Evolutionary conservation across 441 rosid species (phyloP).

Genomic region (Gossypium gossypioides): DNA sequence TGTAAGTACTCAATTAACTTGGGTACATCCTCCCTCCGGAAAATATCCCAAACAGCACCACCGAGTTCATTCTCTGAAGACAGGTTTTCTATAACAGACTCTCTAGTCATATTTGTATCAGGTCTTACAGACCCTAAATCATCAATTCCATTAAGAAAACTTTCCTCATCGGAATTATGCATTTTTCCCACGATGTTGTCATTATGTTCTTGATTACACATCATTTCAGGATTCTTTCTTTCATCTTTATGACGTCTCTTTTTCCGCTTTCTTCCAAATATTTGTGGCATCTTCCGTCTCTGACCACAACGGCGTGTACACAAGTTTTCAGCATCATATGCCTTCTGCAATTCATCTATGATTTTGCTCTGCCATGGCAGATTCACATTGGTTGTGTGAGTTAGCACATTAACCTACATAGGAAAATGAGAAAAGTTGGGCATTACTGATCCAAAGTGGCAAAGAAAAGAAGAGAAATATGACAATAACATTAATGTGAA

Average conservation of each 20-base stretch:
- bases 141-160: constrained; percentile 10
- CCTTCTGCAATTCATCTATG: constrained; percentile 20
- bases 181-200: background rate
- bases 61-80: constrained; percentile 19
- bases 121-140: constrained; percentile 7
- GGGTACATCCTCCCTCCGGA: constrained; percentile 35
- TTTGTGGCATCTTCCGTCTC: constrained; percentile 10
- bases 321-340: constrained; percentile 20
- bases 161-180: background rate
- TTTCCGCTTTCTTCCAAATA: constrained; percentile 12
- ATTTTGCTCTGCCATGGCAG: constrained; percentile 20
- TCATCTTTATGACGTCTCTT: constrained; percentile 16
- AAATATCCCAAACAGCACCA: constrained; percentile 40
- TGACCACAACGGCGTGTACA: constrained; percentile 3
- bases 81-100: constrained; percentile 15
- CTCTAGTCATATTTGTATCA: constrained; percentile 4
- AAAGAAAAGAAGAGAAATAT: background rate
- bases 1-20: constrained; percentile 21
- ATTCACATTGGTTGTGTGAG: constrained; percentile 29
- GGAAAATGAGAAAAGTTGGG: background rate
- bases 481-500: background rate
- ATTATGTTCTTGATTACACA: constrained; percentile 5
- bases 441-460: background rate
- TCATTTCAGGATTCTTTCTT: constrained; percentile 4
- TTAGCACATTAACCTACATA: constrained; percentile 33